Base-by-base conservation (phyloP, 192 early-diverging fungal species). In the Bifiguratus adelaidae region DNA sequence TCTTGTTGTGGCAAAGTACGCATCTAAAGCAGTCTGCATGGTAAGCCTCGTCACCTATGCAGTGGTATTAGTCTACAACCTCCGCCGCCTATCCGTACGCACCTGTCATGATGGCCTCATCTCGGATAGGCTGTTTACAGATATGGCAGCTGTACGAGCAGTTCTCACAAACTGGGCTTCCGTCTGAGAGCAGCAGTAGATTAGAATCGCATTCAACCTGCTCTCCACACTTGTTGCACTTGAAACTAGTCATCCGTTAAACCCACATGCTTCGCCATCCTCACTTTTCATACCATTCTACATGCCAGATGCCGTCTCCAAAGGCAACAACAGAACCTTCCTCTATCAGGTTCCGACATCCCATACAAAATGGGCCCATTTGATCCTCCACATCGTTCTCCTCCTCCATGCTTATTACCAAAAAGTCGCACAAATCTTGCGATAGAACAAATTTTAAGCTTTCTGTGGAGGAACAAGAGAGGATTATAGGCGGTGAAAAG, bases 71-170 rank as follows among this genome's bases (percentile, higher is more conserved):
- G 22, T 23, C 21, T 12, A 34, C 20, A 30, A 3, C 20, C 18
- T 2, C 11, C 20, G 11, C 19, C n/a, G 15, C n/a, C 6, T 34
- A 21, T 23, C 16, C 23, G 22, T 36, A 22, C 40, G 65, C 64
- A 78, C 76, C 86, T 32, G 86, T 86, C 58, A 89, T 82, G 30
- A 89, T 84, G n/a, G 86, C 83, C 54, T 89, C 86, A 46, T 89
- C 83, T 3, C 73, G 72, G 43, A 89, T 89, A 16, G 77, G 64
- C 53, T 74, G 68, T 35, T 75, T 81, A 66, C 86, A 89, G 34
- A 75, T 56, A 28, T 71, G 68, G 66, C 86, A 89, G 54, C 63
- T 76, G 42, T 89, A 86, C 9, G 83, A 84, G 61, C 86, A 89
- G 36, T 83, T 77, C 51, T 85, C 80, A 42, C 86, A 89, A 36